These are phyloP conservation scores for Lodderomyces beijingensis DNA, from an alignment of 1,139 yeast species.

Conservation along the genomic window DNA sequence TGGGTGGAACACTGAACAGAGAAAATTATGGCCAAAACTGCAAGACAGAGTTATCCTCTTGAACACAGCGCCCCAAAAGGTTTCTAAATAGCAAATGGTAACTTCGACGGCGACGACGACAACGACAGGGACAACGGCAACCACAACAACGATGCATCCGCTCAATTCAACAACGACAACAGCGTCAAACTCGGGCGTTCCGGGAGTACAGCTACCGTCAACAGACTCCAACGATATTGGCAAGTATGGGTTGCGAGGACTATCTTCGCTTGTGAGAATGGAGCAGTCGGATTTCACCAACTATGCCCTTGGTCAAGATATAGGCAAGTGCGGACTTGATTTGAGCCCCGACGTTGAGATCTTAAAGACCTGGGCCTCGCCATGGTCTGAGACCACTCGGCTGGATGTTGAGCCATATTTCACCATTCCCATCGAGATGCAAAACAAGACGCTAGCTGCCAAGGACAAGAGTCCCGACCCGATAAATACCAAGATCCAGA, in stretches of 20 bases:
- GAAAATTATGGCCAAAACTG: too few relatives aligned
- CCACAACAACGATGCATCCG: not conserved
- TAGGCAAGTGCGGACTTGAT: slow-evolving; percentile 70
- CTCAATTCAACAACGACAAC: not conserved
- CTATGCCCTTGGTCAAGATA: slow-evolving; percentile 81
- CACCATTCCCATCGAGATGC: slow-evolving; percentile 39
- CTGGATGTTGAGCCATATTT: slow-evolving; percentile 88
- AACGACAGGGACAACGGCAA: too few relatives aligned
- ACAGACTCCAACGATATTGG: slow-evolving; percentile 2
- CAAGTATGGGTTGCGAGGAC: slow-evolving; percentile 72
- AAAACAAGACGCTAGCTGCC: slow-evolving; percentile 42
- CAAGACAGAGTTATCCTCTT: too few relatives aligned
- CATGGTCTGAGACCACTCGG: slow-evolving; percentile 91
- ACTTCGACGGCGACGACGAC: too few relatives aligned
- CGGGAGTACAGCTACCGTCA: slow-evolving; percentile 2
- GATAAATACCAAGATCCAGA: slow-evolving; percentile 65
- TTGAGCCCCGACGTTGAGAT: slow-evolving; percentile 47
- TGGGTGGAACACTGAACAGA: too few relatives aligned
- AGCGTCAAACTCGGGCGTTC: not conserved
- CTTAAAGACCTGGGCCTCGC: slow-evolving; percentile 75
- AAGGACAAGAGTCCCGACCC: slow-evolving; percentile 40
- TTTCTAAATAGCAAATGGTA: too few relatives aligned
- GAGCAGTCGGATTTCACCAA: slow-evolving; percentile 63
- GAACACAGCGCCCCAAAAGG: too few relatives aligned
- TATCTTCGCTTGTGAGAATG: slow-evolving; percentile 63